Evolutionary conservation across 73 alveolate genomes (phyloP), one percentile per base, ranked within the genome.

Genomic region (Tetrahymena thermophila): DNA sequence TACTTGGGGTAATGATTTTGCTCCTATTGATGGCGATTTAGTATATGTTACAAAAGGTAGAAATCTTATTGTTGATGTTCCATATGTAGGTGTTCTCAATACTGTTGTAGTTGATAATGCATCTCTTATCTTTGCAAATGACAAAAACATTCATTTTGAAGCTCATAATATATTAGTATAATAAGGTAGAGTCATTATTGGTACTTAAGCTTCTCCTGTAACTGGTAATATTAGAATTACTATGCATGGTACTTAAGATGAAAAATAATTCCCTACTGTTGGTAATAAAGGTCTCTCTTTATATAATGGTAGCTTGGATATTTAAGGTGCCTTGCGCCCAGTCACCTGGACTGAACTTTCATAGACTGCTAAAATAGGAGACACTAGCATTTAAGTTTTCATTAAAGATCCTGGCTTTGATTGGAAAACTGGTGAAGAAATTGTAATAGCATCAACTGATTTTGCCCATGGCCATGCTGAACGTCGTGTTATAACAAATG

Each of bases 1-100:
- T 28, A 97, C 99, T 43, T 97, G 99, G 99, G 99, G 99, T 25
- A 97, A 97, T 35, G 98, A 97, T 57, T 97, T 97, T 85, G 94
- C 96, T 25, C 99, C 99, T 19, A 85, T 95, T 17, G 96, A 94
- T 43, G 98, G 98, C 5, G 99, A 97, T 42, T 57, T 97, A 34
- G 96, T 97, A 9, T 85, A 85, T 56, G 95, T 97, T 43, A 97
- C 97, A 34, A 43, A 50, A 17, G 99, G 99, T 23, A 56, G 85
- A 37, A 94, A 96, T 55, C 94, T 97, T 43, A 85, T 97, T 34
- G 97, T 96, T 11, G 99, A 98, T 85, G 95, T 94, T 9, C 43
- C 95, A 31, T 96, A 99, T 35, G 98, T 98, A 13, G 94, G 96
- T 14, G 94, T 98, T 23, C 94, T 85, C 25, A 96, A 97, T 21